Base-by-base conservation (phyloP, 2,329 filamentous ascomycete genomes). In the Didymella arachidicola region DNA sequence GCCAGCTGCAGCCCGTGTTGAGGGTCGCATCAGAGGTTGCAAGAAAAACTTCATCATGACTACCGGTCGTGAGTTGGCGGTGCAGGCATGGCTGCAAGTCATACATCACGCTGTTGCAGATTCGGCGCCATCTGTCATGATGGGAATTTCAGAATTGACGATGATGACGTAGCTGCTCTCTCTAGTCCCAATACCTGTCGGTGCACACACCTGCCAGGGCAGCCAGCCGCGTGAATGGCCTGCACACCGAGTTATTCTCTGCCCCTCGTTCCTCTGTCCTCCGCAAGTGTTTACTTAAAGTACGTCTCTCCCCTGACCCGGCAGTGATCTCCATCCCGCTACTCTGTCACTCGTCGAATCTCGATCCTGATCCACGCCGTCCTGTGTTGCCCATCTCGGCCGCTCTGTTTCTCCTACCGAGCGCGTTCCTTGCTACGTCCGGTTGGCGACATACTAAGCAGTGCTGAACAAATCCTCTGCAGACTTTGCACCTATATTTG, bases 321-420 rank as follows among this genome's bases (percentile, higher is more conserved):
- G 70, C 58, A 71, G 66, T 63, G 67, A 72, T 73, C 68, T 61
- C 56, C 68, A 52, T 50, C 54, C 63, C 57, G 60, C 63, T 63
- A 60, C 57, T 45, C 41, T 60, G 53, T 45, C 56, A 59, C 50
- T 42, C 43, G 53, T 61, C 62, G 60, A 69, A 65, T 59, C 68
- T 66, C 63, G 41, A 55, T 60, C 43, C 44, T 51, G 59, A 46
- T 34, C 48, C 50, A 56, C 57, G 30, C 53, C 38, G 63, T 62
- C 62, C 57, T 61, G 61, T 65, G 53, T 62, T 57, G 55, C 63
- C 53, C 58, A 39, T 57, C 57, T 54, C 62, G 63, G 62, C 62
- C 55, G 62, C 53, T 61, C 54, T 63, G 61, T 63, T 61, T 60
- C 47, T 59, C 60, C 47, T 56, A 60, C 67, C 63, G 64, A 60